Percentiles rank a stretch among this genome's conserved stretches.
These are phyloP conservation scores for Perilla frutescens DNA, from an alignment of 257 asterid genomes.

Conservation along the genomic window DNA sequence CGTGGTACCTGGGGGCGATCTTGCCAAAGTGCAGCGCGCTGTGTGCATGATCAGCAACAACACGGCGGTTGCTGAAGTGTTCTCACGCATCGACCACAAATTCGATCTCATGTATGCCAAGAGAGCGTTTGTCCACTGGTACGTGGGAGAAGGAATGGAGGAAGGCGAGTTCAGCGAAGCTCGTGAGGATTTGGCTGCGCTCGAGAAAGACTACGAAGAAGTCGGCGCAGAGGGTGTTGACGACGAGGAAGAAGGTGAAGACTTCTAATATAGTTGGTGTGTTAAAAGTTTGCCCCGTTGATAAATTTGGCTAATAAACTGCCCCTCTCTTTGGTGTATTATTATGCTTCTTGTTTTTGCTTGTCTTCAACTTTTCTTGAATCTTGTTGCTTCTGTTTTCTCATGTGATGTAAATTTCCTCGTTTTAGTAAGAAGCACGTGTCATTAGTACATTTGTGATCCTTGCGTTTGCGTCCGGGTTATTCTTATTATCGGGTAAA, in stretches of 20 bases:
- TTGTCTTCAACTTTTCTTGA: conserved; percentile 22
- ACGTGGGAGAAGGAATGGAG: conserved; percentile 61
- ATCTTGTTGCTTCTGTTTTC: conserved; percentile 19
- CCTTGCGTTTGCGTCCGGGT: background rate
- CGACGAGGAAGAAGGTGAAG: conserved; percentile 55
- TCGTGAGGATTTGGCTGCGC: conserved; percentile 60
- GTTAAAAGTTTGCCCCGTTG: background rate
- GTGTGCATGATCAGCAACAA: conserved; percentile 63
- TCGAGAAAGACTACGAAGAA: conserved; percentile 56
- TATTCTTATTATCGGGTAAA: no score
- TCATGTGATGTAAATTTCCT: conserved; percentile 23
- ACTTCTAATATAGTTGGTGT: conserved; percentile 32
- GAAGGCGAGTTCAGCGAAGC: conserved; percentile 62
- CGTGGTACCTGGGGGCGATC: conserved; percentile 58
- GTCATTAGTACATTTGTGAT: background rate
- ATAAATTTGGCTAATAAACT: conserved; percentile 23
- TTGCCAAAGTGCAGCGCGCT: conserved; percentile 56
- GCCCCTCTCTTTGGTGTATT: conserved; percentile 33
- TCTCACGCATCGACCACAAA: conserved; percentile 55
- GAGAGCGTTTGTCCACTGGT: conserved; percentile 59
- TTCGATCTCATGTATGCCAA: conserved; percentile 59
- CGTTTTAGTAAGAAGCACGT: conserved; percentile 3
- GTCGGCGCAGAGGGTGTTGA: conserved; percentile 60
- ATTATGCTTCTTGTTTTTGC: conserved; percentile 24
- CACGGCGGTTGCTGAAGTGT: conserved; percentile 59